A percentile compares a stretch with the other conserved stretches of the same genome.
Conservation (phyloP, 2,329 filamentous ascomycete genomes). For the Cyanodermella asteris region DNA sequence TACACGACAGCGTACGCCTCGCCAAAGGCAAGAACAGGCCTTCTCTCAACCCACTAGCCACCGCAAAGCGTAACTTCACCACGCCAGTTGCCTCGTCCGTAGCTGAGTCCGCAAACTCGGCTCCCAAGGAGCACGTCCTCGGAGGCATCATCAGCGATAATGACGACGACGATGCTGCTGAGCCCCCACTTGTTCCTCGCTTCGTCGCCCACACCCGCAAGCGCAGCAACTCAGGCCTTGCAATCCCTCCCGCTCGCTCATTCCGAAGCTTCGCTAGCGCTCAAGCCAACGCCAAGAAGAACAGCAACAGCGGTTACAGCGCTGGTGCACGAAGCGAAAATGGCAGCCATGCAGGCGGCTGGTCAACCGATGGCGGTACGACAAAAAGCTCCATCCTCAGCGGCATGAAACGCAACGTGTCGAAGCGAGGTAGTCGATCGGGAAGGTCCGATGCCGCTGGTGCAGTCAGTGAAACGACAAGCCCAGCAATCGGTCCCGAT, state of each 20-base stretch:
- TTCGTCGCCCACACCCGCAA: constrained; percentile 51
- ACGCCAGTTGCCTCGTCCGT: constrained; percentile 1
- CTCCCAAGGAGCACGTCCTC: no score
- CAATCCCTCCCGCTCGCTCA: constrained; percentile 44
- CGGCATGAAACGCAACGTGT: no score
- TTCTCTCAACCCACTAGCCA: constrained; percentile 8
- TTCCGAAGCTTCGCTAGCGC: constrained; percentile 71
- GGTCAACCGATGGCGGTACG: no score
- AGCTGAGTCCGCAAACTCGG: neutral
- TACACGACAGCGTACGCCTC: constrained; percentile 73
- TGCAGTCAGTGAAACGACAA: no score
- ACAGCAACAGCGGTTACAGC: no score
- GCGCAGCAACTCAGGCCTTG: constrained; percentile 70
- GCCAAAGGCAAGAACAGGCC: constrained; percentile 49
- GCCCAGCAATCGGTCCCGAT: no score
- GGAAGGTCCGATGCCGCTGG: no score
- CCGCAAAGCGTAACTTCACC: constrained; percentile 6
- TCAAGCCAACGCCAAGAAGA: no score
- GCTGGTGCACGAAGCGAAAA: no score
- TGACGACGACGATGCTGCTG: constrained; percentile 19
- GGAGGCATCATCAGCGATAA: neutral
- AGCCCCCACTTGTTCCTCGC: constrained; percentile 30
- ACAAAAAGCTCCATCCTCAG: no score
- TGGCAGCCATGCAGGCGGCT: no score
- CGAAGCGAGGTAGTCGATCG: no score